Evolutionary conservation across 345 rosid genomes (phyloP).

Genomic region (Syzygium aromaticum): DNA sequence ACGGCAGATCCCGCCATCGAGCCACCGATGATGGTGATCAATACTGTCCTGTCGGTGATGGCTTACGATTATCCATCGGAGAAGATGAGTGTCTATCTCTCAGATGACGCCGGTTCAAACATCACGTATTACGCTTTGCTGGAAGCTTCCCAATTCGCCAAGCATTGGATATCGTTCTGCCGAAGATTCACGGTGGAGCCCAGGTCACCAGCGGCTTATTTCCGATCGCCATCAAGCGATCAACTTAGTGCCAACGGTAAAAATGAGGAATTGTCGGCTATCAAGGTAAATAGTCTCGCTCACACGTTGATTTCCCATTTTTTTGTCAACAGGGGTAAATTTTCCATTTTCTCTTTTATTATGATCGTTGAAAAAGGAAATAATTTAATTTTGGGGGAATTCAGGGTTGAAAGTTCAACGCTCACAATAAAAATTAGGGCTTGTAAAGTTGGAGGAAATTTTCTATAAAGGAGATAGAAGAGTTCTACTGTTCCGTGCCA

Average conservation of each 20-base stretch:
- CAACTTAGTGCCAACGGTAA: neutral
- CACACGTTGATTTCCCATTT: neutral
- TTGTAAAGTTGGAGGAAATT: neutral
- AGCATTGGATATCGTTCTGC: constrained; percentile 46
- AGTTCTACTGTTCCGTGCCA: neutral
- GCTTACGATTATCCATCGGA: constrained; percentile 33
- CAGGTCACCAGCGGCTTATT: constrained; percentile 35
- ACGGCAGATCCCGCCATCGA: constrained; percentile 42
- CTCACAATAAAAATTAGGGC: neutral
- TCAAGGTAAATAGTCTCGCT: constrained; percentile 9
- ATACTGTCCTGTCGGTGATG: constrained; percentile 40
- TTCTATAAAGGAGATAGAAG: neutral
- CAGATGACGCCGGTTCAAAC: constrained; percentile 42
- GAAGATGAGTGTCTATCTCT: constrained; percentile 37
- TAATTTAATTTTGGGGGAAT: neutral
- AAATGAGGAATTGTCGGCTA: neutral
- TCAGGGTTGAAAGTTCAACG: neutral
- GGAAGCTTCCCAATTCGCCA: constrained; percentile 41
- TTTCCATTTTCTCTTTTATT: neutral
- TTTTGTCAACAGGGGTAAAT: neutral
- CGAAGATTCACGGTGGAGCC: constrained; percentile 27
- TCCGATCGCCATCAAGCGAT: neutral
- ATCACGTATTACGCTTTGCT: constrained; percentile 39
- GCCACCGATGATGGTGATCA: constrained; percentile 41
- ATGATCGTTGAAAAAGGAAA: too few species aligned